These are phyloP conservation scores for Cladophialophora chaetospira DNA, from an alignment of 2,329 filamentous ascomycete species.

Conservation along the genomic window DNA sequence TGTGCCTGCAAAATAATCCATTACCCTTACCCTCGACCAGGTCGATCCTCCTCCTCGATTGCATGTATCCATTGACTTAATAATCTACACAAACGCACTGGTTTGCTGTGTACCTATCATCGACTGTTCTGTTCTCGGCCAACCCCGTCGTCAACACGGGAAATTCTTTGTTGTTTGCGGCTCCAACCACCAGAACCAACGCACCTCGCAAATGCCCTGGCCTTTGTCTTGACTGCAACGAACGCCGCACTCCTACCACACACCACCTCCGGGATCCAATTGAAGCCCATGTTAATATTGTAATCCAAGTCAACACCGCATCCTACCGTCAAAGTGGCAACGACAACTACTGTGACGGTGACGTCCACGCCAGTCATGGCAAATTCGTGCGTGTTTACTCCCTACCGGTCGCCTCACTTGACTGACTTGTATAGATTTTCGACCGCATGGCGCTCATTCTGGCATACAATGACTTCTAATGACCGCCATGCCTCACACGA, in stretches of 20 bases:
- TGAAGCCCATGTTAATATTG: conserved; percentile 17
- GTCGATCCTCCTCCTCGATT: conserved; percentile 1
- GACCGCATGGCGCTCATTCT: conserved; percentile 78
- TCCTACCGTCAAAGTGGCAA: conserved; percentile 30
- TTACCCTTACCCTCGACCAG: neutral
- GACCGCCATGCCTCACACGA: conserved; percentile 88
- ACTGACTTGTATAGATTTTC: conserved; percentile 28
- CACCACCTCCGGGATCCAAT: neutral
- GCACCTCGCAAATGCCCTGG: neutral
- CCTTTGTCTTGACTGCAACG: conserved; percentile 23
- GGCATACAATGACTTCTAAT: conserved; percentile 83
- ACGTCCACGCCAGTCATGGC: conserved; percentile 33
- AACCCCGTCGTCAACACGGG: conserved; percentile 12
- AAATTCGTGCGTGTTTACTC: conserved; percentile 26
- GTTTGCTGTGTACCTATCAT: conserved; percentile 13
- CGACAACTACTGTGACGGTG: conserved; percentile 22
- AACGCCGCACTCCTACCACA: neutral
- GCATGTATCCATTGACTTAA: neutral
- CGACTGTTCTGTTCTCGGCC: conserved; percentile 14
- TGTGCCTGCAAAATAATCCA: conserved; percentile 6
- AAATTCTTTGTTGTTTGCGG: conserved; percentile 26
- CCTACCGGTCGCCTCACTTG: neutral
- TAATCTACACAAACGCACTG: conserved; percentile 12
- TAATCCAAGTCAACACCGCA: conserved; percentile 12
- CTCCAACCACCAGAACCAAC: conserved; percentile 12